Percentiles rank a stretch among this genome's conserved stretches.
Evolutionary conservation across 768 basidiomycete genomes (phyloP).

Genomic region (Xerocomus potaroensis): DNA sequence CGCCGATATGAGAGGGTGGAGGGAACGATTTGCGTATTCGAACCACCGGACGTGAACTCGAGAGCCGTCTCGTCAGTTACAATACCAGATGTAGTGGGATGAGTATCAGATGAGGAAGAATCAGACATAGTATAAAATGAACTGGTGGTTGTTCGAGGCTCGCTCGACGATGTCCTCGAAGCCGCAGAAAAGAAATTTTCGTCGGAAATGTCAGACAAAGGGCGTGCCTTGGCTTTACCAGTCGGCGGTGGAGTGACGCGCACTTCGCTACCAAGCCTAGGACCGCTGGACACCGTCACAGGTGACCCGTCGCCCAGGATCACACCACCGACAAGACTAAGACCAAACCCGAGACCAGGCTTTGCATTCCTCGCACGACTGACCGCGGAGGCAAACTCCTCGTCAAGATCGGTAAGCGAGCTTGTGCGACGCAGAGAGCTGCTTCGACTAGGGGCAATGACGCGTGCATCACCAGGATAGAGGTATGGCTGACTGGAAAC

Average conservation of each 20-base stretch:
- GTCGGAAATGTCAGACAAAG: conserved; percentile 35
- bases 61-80: conserved; percentile 38
- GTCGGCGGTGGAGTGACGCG: conserved; percentile 46
- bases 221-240: conserved; percentile 27
- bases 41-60: conserved; percentile 34
- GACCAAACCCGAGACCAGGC: conserved; percentile 41
- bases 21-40: conserved; percentile 43
- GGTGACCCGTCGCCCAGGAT: conserved; percentile 53
- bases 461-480: conserved; percentile 69
- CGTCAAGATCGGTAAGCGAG: conserved; percentile 72
- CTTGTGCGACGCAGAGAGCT: conserved; percentile 60
- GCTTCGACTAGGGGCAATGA: conserved; percentile 64
- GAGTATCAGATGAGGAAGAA: conserved; percentile 28
- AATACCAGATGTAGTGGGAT: conserved; percentile 29
- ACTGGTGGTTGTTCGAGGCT: conserved; percentile 21
- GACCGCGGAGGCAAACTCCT: conserved; percentile 47
- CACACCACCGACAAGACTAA: conserved; percentile 38
- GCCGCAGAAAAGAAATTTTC: conserved; percentile 46
- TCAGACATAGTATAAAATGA: conserved; percentile 35
- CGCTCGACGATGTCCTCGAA: conserved; percentile 30
- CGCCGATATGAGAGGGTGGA: conserved; percentile 52
- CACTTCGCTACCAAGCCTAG: conserved; percentile 40
- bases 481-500: conserved; percentile 62
- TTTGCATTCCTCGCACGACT: conserved; percentile 38
- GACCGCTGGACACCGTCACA: conserved; percentile 69